These are phyloP conservation scores for Cocos nucifera DNA, from an alignment of 176 grass and related monocot genomes.

Conservation along the genomic window DNA sequence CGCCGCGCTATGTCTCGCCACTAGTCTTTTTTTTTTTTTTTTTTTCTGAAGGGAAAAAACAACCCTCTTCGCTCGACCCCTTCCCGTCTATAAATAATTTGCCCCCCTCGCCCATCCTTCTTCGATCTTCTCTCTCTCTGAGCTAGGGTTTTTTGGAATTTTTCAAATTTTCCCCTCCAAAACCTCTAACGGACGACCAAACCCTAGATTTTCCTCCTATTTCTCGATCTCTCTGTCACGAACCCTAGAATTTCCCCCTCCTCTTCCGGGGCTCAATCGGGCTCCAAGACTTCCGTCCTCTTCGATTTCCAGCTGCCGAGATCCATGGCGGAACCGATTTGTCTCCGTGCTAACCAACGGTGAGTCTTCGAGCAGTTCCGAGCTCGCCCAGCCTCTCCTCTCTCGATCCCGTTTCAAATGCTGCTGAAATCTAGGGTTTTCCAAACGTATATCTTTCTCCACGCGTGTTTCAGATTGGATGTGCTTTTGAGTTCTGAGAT, in stretches of 20 bases:
- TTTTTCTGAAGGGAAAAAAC: too few species aligned
- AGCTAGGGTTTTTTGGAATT: background rate
- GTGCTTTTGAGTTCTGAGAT: background rate
- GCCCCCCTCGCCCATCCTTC: background rate
- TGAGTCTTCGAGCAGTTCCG: background rate
- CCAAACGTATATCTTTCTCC: background rate
- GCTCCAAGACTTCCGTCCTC: too few species aligned
- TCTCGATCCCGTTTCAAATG: slow-evolving; percentile 1
- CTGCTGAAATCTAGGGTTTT: slow-evolving; percentile 10
- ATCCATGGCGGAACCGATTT: background rate
- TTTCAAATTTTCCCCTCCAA: too few species aligned
- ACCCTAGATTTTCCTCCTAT: too few species aligned
- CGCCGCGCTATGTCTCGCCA: too few species aligned
- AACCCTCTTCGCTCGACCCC: too few species aligned
- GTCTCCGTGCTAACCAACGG: background rate
- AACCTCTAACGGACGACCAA: too few species aligned
- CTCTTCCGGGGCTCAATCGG: too few species aligned
- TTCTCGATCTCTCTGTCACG: background rate
- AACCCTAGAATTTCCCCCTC: slow-evolving; percentile 24
- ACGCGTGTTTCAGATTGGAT: background rate
- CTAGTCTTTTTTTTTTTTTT: too few species aligned
- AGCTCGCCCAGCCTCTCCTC: too few species aligned
- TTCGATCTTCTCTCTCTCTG: background rate
- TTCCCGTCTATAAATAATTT: slow-evolving; percentile 11
- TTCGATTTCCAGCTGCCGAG: slow-evolving; percentile 1